These are phyloP conservation scores for Massariosphaeria phaeospora DNA, from an alignment of 495 filamentous ascomycete genomes.

Conservation along the genomic window DNA sequence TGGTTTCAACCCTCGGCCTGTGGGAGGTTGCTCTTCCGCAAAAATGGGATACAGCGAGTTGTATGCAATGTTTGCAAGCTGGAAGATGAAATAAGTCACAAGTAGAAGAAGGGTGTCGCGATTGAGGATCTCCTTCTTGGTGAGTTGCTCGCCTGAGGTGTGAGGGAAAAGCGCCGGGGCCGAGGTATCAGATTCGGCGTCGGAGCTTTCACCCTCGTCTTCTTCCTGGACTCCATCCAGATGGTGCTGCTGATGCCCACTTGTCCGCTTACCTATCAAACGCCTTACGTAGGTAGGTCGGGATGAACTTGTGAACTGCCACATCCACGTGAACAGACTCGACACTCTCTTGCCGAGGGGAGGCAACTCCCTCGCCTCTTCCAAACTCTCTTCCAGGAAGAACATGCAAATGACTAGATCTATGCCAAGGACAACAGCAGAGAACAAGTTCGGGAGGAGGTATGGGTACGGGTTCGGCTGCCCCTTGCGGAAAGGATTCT, in stretches of 20 bases:
- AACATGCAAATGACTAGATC: conserved; percentile 68
- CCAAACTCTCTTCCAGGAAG: conserved; percentile 84
- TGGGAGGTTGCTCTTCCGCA: conserved; percentile 64
- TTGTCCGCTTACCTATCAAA: conserved; percentile 17
- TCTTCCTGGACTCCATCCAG: conserved; percentile 42
- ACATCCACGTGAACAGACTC: conserved; percentile 62
- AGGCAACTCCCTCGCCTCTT: conserved; percentile 61
- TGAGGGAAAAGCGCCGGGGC: conserved; percentile 43
- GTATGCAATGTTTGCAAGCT: conserved; percentile 82
- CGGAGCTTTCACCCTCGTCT: conserved; percentile 38
- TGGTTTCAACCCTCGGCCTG: conserved; percentile 69
- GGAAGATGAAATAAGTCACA: conserved; percentile 78
- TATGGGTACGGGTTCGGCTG: conserved; percentile 68
- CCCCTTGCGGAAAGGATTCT: conserved; percentile 50
- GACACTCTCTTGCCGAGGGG: conserved; percentile 54
- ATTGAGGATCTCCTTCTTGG: conserved; percentile 52
- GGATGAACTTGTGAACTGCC: conserved; percentile 64
- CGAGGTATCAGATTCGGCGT: conserved; percentile 34
- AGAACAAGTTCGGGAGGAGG: conserved; percentile 73
- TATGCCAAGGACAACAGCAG: conserved; percentile 62
- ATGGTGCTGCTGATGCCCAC: conserved; percentile 14
- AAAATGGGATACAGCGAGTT: conserved; percentile 92
- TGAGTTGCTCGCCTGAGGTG: conserved; percentile 29
- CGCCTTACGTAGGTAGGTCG: conserved; percentile 57
- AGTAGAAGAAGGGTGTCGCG: conserved; percentile 77